These are phyloP conservation scores for Fibroporia radiculosa DNA, from an alignment of 768 basidiomycete species.

Conservation along the genomic window DNA sequence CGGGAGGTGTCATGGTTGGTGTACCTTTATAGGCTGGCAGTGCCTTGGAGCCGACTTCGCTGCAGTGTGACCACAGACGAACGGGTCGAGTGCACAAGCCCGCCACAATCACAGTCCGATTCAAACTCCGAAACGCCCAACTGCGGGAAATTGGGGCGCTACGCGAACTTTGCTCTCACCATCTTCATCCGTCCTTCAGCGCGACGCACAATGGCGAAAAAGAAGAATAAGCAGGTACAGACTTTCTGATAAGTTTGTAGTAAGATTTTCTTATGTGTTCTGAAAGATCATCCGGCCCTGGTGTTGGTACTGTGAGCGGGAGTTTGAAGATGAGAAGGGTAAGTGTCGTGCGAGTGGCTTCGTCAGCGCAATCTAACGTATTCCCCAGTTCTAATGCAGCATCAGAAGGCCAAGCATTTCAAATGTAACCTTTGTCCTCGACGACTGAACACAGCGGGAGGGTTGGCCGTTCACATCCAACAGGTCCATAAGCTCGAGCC, in stretches of 20 bases:
- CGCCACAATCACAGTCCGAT: background rate
- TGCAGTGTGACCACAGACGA: background rate
- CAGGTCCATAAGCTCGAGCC: conserved; percentile 99
- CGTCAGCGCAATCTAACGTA: background rate
- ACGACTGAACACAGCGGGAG: conserved; percentile 93
- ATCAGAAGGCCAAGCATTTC: conserved; percentile 99
- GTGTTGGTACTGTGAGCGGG: conserved; percentile 99
- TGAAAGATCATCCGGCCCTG: conserved; percentile 82
- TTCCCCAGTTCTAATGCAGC: conserved; percentile 85
- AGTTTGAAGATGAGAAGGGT: conserved; percentile 99
- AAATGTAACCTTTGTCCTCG: conserved; percentile 96
- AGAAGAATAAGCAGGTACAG: conserved; percentile 45
- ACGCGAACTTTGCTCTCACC: background rate
- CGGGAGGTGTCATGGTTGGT: no score
- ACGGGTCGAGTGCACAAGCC: background rate
- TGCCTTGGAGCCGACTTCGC: background rate
- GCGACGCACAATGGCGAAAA: conserved; percentile 36
- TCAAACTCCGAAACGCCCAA: background rate
- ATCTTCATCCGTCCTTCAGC: background rate
- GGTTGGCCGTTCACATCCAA: conserved; percentile 95
- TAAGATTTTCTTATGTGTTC: conserved; percentile 5
- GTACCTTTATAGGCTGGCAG: no score
- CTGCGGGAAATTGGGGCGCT: background rate
- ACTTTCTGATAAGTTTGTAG: background rate
- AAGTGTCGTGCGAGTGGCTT: conserved; percentile 14